These are phyloP conservation scores for Boletus barrowsii DNA, from an alignment of 768 basidiomycete genomes.

Conservation along the genomic window DNA sequence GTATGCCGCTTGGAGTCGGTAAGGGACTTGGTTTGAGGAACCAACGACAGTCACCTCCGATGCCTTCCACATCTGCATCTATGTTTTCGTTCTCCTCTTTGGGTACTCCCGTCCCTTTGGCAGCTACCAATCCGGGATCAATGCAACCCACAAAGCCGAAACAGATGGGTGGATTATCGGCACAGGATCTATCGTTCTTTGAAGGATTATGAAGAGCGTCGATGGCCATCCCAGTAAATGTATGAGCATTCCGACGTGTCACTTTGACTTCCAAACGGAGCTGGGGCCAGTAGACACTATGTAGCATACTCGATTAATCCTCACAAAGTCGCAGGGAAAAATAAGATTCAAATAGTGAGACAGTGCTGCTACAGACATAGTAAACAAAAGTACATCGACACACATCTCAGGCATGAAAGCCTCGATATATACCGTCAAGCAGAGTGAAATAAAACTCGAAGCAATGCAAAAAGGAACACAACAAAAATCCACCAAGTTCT, in stretches of 20 bases:
- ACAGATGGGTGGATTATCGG: slow-evolving; percentile 60
- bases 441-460: not conserved
- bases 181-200: slow-evolving; percentile 86
- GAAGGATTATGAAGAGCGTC: slow-evolving; percentile 54
- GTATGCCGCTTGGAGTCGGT: slow-evolving; percentile 3
- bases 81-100: slow-evolving; percentile 16
- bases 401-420: too few relatives aligned
- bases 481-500: not conserved
- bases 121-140: slow-evolving; percentile 7
- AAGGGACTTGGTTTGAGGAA: slow-evolving; percentile 1
- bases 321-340: not conserved
- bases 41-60: slow-evolving; percentile 20
- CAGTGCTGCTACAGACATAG: not conserved
- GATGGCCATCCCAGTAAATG: not conserved
- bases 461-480: not conserved
- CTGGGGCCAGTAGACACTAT: not conserved
- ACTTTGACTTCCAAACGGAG: too few relatives aligned
- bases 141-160: slow-evolving; percentile 18
- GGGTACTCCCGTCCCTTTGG: slow-evolving; percentile 3
- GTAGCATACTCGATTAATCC: not conserved
- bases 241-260: too few relatives aligned
- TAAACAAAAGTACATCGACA: too few relatives aligned
- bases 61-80: slow-evolving; percentile 15
- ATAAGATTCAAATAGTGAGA: not conserved
- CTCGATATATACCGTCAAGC: slow-evolving; percentile 4